These are phyloP conservation scores for Fusarium luffae DNA, from an alignment of 2,329 filamentous ascomycete species.

Conservation along the genomic window DNA sequence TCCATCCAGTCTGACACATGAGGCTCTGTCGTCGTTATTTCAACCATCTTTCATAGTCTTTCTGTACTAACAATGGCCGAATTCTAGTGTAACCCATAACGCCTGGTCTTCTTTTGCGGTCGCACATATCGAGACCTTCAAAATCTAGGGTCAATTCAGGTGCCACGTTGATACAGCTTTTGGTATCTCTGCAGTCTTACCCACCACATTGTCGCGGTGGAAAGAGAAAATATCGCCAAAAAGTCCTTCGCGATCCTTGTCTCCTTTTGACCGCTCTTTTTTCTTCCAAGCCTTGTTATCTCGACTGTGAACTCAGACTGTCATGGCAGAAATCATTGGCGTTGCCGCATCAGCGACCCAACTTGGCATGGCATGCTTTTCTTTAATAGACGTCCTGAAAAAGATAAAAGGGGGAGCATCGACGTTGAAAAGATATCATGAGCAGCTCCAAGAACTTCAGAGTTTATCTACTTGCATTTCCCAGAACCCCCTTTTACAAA, in stretches of 20 bases:
- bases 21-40: constrained; percentile 25
- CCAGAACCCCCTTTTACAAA: constrained; percentile 40
- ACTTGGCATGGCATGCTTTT: constrained; percentile 23
- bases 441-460: constrained; percentile 39
- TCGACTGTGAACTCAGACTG: no score
- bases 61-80: constrained; percentile 6
- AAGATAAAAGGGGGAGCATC: constrained; percentile 41
- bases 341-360: constrained; percentile 38
- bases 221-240: neutral
- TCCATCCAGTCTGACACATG: constrained; percentile 12
- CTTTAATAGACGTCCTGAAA: constrained; percentile 28
- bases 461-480: constrained; percentile 31
- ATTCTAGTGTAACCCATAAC: neutral
- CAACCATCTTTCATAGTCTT: neutral
- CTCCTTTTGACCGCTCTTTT: constrained; percentile 23
- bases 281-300: no score
- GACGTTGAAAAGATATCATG: constrained; percentile 29
- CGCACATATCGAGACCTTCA: constrained; percentile 3
- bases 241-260: neutral
- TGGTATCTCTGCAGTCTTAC: constrained; percentile 15
- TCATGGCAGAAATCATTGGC: constrained; percentile 42
- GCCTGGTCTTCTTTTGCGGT: neutral
- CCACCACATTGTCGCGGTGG: neutral
- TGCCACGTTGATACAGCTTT: constrained; percentile 26
- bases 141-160: neutral